Conservation (phyloP, 108 stramenopile species). For the Fragilariopsis cylindrus region DNA sequence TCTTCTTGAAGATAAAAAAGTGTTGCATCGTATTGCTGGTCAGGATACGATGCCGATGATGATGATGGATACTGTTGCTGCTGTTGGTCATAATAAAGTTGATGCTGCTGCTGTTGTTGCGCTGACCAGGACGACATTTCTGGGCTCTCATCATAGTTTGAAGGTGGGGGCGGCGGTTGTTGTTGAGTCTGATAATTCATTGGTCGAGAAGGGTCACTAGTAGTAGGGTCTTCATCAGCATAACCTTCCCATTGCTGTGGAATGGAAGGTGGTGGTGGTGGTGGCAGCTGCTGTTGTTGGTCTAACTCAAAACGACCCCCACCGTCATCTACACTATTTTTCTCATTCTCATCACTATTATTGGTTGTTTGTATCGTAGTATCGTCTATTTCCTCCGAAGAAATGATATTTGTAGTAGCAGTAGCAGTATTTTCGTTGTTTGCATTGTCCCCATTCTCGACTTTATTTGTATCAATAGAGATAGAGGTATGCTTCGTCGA, state of each 20-base stretch:
- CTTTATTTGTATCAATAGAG: too few relatives aligned
- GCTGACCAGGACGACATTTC: neutral
- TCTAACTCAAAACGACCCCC: neutral
- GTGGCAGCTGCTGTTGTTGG: neutral
- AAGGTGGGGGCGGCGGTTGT: neutral
- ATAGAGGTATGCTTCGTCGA: too few relatives aligned
- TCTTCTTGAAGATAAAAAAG: constrained; percentile 30
- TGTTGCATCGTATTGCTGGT: constrained; percentile 7
- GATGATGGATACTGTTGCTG: constrained; percentile 13
- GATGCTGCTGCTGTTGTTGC: constrained; percentile 5
- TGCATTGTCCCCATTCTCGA: too few relatives aligned
- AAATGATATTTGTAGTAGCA: too few relatives aligned
- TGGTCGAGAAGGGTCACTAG: too few relatives aligned
- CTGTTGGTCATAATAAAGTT: constrained; percentile 25
- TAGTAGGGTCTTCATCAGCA: too few relatives aligned
- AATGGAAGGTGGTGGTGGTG: neutral
- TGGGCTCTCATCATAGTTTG: neutral
- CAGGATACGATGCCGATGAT: neutral
- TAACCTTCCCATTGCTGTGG: neutral
- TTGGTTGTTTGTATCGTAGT: too few relatives aligned
- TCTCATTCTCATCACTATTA: too few relatives aligned
- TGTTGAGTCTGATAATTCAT: neutral
- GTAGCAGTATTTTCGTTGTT: too few relatives aligned
- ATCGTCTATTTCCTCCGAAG: too few relatives aligned
- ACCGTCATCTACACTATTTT: neutral